Base-by-base conservation (phyloP, 345 rosid genomes). In the Moricandia moricandioides region DNA sequence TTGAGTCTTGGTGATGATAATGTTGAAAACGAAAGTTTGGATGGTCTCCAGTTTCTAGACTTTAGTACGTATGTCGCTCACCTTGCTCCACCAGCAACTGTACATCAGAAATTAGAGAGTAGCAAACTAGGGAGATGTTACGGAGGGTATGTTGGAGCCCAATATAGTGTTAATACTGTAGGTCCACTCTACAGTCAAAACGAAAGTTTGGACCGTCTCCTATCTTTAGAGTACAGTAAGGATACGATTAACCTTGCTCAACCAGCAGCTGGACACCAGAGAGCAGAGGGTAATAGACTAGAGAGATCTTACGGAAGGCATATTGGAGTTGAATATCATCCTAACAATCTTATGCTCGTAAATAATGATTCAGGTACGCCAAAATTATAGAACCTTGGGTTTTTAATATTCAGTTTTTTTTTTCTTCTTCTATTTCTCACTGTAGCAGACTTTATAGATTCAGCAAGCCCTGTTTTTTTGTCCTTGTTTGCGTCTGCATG, bases 1-100 rank as follows among this genome's bases (percentile, higher is more conserved):
- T 83, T 95, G 72, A 95, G 99, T 82, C 81, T 92, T 66, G 84
- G 86, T 65, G 96, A 89, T 17, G 97, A 92, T 69, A 58, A 81
- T 69, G 84, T 8, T 71, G 80, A 78, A 75, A 83, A 80, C 51
- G 85, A 65, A 55, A 65, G 79, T 72, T 17, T 76, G 55, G 61
- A 76, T 76, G 78, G 81, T 59, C 69, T 83, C 56, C 80, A 67
- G 18, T 56, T 67, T 63, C 69, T 81, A 51, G 88, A 70, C 33
- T 75, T 52, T 49, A 66, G 49, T 70, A 51, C 16, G 7, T 82
- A 83, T n/a, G n/a, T n/a, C n/a, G n/a, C n/a, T n/a, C 59, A 77
- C 68, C 75, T 82, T 57, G 73, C 67, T 55, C 84, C 67, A 58
- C 78, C 69, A 49, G 60, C 62, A 66, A 69, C 75, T 59, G 47